A percentile compares a stretch with the other conserved stretches of the same genome.
phyloP scores from a whole-genome alignment of 2,329 filamentous ascomycete genomes.

The Nothophaeocryptopus gaeumannii region DNA sequence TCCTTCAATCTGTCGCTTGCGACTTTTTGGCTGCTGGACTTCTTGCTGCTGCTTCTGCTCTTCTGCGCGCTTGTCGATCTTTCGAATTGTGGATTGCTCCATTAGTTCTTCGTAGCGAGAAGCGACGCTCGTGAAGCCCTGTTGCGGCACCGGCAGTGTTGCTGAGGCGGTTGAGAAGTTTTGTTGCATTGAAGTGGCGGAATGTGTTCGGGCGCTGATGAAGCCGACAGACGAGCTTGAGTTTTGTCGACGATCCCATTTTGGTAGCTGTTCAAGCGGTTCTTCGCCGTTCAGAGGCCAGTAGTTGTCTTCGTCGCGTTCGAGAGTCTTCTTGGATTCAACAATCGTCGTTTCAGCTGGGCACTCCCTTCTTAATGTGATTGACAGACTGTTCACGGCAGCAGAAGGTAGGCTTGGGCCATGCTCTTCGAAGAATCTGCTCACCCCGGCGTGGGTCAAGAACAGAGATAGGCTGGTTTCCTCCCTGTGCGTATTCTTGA shows the following conservation, averaged over 20 bases:
- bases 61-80: slow-evolving; percentile 27
- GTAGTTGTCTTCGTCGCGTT: slow-evolving; percentile 62
- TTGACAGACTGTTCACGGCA: slow-evolving; percentile 64
- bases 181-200: slow-evolving; percentile 27
- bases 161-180: slow-evolving; percentile 31
- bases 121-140: slow-evolving; percentile 39
- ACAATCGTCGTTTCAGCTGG: slow-evolving; percentile 58
- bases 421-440: slow-evolving; percentile 54
- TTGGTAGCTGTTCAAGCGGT: slow-evolving; percentile 31
- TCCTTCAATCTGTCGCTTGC: slow-evolving; percentile 42
- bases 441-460: slow-evolving; percentile 56
- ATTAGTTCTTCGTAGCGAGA: slow-evolving; percentile 40
- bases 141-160: slow-evolving; percentile 21
- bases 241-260: slow-evolving; percentile 37
- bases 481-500: slow-evolving; percentile 62
- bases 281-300: slow-evolving; percentile 65
- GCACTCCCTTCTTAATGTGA: slow-evolving; percentile 64
- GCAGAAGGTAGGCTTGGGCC: slow-evolving; percentile 68
- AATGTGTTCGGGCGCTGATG: slow-evolving; percentile 19
- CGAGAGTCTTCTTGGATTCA: slow-evolving; percentile 47
- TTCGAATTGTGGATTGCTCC: slow-evolving; percentile 33
- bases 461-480: slow-evolving; percentile 70
- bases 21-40: slow-evolving; percentile 29
- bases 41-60: slow-evolving; percentile 20
- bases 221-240: slow-evolving; percentile 11